Evolutionary conservation across 352 stramenopile species (phyloP), one percentile per base, ranked within the genome.

Genomic region (Phytophthora macrochlamydospora): DNA sequence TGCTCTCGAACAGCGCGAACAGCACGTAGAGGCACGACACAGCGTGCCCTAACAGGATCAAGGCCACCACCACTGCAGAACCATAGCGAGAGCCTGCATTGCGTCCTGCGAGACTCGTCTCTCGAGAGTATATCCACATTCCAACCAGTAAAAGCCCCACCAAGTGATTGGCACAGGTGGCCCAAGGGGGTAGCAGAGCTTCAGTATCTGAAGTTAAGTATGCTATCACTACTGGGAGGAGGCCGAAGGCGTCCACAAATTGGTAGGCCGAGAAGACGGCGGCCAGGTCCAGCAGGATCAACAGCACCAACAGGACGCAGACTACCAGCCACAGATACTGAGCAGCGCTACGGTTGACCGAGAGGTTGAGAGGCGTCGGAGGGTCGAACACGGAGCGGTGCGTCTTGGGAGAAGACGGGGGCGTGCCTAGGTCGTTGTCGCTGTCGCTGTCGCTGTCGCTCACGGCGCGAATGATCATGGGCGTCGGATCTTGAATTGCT

Each of bases 381-480:
- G 58, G 55, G 33, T 75, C 69, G 43, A 80, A 69, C 0, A 72
- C 62, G 11, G 73, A 76, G 28, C 51, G 65, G 3, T 46, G 50
- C 24, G 32, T 33, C 2, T 30, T 32, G 18, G 62, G 51, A 6
- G 59, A 44, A 5, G 43, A 42, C 42, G 50, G 44, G 24, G 56
- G 62, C 14, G 66, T 48, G 46, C 33, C 35, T 44, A 62, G 32
- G 4, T 53, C 46, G 33, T 79, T 43, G 33, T 79, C 65, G 52
- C 85, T 74, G 50, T 81, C 72, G 24, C 75, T 76, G 18, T 89
- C 81, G 67, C 66, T 73, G 66, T 86, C 76, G 55, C 74, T 90
- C 30, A 75, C 79, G 1, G 86, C 82, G 18, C 86, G 86, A 53
- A 94, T 79, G 76, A 94, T 94, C 86, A 94, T 94, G 14, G 35